Conservation (phyloP, 1,284 basidiomycete species). For the Tremellales sp. region DNA sequence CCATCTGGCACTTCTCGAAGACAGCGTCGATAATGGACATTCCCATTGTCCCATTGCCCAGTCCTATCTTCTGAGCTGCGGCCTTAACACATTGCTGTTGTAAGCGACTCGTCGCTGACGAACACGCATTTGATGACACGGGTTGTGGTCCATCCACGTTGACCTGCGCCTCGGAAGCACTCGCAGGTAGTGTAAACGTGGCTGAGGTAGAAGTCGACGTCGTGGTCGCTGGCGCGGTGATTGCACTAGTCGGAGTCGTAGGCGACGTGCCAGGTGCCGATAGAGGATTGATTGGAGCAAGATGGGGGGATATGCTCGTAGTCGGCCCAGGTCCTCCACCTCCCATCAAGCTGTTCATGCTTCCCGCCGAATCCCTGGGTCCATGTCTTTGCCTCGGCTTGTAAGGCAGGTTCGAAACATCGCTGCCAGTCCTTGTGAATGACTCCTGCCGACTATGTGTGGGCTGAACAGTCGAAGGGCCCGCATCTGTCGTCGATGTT, state of each 20-base stretch:
- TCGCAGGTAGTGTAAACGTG: constrained; percentile 33
- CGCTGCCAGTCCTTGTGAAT: background rate
- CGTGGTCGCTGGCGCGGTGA: constrained; percentile 16
- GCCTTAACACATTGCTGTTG: constrained; percentile 77
- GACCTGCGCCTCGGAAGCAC: constrained; percentile 11
- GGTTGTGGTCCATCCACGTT: background rate
- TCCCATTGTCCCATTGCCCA: constrained; percentile 66
- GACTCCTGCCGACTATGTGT: background rate
- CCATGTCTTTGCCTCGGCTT: constrained; percentile 41
- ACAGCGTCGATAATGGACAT: constrained; percentile 80
- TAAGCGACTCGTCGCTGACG: constrained; percentile 46
- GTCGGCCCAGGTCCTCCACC: background rate
- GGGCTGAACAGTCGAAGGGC: background rate
- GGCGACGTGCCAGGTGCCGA: background rate
- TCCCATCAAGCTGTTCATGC: constrained; percentile 14
- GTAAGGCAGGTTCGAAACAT: constrained; percentile 33
- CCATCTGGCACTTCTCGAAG: constrained; percentile 60
- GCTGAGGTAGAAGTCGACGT: constrained; percentile 30
- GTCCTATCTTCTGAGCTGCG: constrained; percentile 66
- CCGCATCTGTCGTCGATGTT: background rate
- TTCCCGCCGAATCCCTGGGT: constrained; percentile 25
- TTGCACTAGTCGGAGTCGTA: background rate
- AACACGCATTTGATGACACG: background rate
- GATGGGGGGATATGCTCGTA: background rate
- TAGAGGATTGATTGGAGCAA: background rate